Evolutionary conservation across 73 alveolate species (phyloP).

Genomic region (Stentor coeruleus): DNA sequence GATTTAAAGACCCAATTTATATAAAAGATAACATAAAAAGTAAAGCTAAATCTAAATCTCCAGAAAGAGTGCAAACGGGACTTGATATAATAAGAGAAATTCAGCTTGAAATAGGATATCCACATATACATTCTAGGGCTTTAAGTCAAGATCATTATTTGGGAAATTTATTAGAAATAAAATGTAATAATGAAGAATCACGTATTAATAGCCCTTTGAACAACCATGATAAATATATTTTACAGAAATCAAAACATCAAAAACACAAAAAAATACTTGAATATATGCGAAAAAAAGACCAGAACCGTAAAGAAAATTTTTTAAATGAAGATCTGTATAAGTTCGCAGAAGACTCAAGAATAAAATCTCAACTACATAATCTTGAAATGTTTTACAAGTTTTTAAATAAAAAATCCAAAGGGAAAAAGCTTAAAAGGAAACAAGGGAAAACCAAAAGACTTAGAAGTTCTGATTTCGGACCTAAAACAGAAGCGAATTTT

Average conservation of each 20-base stretch:
- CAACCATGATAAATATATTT: background rate
- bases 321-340: background rate
- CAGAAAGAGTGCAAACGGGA: background rate
- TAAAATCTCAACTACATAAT: too few species aligned
- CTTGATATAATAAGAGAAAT: slow-evolving; percentile 9
- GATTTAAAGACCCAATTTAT: background rate
- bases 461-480: background rate
- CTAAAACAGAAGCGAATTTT: background rate
- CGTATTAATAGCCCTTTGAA: too few species aligned
- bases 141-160: too few species aligned
- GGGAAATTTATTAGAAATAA: too few species aligned
- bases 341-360: background rate
- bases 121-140: background rate
- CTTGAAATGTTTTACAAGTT: background rate
- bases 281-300: background rate
- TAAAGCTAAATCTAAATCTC: background rate
- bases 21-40: background rate
- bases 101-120: background rate
- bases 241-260: background rate
- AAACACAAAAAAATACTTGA: background rate
- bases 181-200: too few species aligned
- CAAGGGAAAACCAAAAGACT: background rate
- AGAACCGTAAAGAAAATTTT: background rate
- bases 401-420: background rate
- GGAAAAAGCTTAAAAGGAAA: background rate